phyloP scores from a whole-genome alignment of 106 monocot genomes.

The Allium sativum region DNA sequence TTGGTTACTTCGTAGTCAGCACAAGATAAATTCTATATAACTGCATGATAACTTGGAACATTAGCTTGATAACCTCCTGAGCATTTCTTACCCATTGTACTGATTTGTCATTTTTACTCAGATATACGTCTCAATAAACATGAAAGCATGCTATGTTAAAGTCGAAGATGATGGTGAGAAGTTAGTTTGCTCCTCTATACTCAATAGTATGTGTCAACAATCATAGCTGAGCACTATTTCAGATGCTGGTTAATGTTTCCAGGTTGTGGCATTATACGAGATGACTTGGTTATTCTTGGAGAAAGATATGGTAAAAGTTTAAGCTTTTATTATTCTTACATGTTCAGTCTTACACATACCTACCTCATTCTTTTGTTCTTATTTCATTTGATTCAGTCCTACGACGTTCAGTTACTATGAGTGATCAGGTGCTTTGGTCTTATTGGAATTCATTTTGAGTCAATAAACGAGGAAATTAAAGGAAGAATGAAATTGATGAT shows the following conservation, averaged over 20 bases:
- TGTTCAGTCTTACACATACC: no score
- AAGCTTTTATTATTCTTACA: no score
- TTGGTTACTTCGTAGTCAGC: no score
- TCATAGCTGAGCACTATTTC: background rate
- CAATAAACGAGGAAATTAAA: no score
- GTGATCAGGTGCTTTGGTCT: no score
- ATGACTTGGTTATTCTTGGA: conserved; percentile 70
- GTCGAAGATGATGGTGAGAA: conserved; percentile 85
- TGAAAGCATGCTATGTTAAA: conserved; percentile 57
- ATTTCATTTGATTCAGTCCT: background rate
- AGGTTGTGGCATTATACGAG: conserved; percentile 88
- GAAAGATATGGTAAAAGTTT: conserved; percentile 56
- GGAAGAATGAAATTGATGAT: no score
- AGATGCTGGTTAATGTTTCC: conserved; percentile 6
- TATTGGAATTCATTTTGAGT: no score
- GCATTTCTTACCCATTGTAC: background rate
- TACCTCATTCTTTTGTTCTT: background rate
- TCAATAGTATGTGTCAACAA: background rate
- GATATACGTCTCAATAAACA: conserved; percentile 53
- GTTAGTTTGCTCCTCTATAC: background rate
- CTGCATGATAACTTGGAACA: no score
- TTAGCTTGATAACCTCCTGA: background rate
- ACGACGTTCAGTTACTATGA: no score
- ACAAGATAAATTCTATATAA: no score
- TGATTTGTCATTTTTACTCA: conserved; percentile 17